Percentiles rank a stretch among this genome's conserved stretches.
These are phyloP conservation scores for Paralagenidium karlingii DNA, from an alignment of 352 stramenopile genomes.

Conservation along the genomic window DNA sequence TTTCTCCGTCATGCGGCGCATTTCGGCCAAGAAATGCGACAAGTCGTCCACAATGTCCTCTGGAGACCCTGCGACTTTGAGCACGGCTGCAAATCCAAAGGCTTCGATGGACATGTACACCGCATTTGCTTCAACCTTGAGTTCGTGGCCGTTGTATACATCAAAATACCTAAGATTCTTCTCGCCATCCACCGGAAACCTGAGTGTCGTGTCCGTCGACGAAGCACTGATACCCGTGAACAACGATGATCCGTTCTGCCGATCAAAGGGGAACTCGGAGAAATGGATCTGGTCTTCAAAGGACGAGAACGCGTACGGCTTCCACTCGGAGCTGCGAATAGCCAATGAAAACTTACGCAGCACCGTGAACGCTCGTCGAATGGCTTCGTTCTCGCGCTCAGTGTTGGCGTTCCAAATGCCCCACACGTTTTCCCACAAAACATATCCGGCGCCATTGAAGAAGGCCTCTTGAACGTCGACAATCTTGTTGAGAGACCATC, in stretches of 20 bases:
- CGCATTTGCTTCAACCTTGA: slow-evolving; percentile 8
- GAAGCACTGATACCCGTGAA: too few species aligned
- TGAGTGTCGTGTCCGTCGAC: too few species aligned
- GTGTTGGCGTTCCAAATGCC: slow-evolving; percentile 80
- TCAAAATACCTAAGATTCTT: too few species aligned
- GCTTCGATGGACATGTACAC: slow-evolving; percentile 24
- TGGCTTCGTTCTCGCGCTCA: slow-evolving; percentile 40
- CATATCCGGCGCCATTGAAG: slow-evolving; percentile 81
- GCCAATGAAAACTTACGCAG: slow-evolving; percentile 39
- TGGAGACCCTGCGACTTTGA: slow-evolving; percentile 14
- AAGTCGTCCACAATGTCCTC: slow-evolving; percentile 1
- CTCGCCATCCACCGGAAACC: too few species aligned
- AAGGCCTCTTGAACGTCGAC: slow-evolving; percentile 55
- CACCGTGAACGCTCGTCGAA: slow-evolving; percentile 49
- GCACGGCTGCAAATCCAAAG: slow-evolving; percentile 45
- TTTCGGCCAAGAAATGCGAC: slow-evolving; percentile 24
- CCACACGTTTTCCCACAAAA: slow-evolving; percentile 85
- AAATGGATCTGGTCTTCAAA: neutral
- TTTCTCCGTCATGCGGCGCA: slow-evolving; percentile 28
- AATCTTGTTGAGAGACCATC: slow-evolving; percentile 65
- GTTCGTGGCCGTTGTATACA: slow-evolving; percentile 38
- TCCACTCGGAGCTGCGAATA: slow-evolving; percentile 29
- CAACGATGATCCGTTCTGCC: too few species aligned
- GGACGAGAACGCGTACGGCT: slow-evolving; percentile 19
- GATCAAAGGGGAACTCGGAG: neutral